Conservation (phyloP, 1,139 yeast genomes). For the Yarrowia galli region DNA sequence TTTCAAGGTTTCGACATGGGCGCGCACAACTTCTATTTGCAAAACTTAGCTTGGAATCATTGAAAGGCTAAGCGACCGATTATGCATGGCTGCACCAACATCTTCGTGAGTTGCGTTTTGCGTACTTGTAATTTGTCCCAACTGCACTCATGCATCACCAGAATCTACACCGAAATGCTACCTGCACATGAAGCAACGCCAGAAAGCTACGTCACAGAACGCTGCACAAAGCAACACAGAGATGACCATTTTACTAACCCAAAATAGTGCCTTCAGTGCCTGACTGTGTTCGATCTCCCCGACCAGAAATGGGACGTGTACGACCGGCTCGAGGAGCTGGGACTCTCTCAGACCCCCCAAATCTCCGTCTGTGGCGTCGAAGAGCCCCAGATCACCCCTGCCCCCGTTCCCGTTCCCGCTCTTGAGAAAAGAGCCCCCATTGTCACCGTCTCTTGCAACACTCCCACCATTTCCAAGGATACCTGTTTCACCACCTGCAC, state of each 20-base stretch:
- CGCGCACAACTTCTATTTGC: neutral
- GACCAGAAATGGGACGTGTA: constrained; percentile 12
- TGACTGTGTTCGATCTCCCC: constrained; percentile 17
- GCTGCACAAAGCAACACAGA: no score
- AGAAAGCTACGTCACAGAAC: no score
- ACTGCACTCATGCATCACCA: neutral
- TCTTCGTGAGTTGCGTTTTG: neutral
- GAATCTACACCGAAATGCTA: neutral
- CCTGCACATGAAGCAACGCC: no score
- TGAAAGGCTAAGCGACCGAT: neutral
- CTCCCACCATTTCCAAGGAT: neutral
- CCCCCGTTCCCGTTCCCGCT: constrained; percentile 11
- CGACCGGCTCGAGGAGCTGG: constrained; percentile 4
- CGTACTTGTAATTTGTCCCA: neutral
- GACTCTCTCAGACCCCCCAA: neutral
- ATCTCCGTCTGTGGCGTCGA: constrained; percentile 10
- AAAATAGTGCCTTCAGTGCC: constrained; percentile 33
- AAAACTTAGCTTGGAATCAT: neutral
- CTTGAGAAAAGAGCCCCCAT: constrained; percentile 12
- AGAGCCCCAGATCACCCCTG: constrained; percentile 15
- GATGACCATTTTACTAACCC: neutral
- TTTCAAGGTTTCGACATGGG: neutral
- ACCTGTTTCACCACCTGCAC: neutral
- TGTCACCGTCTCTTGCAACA: neutral
- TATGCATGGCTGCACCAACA: constrained; percentile 2